Evolutionary conservation across 352 stramenopile species (phyloP), one percentile per base, ranked within the genome.

Genomic region (Phytopythium sindhum): DNA sequence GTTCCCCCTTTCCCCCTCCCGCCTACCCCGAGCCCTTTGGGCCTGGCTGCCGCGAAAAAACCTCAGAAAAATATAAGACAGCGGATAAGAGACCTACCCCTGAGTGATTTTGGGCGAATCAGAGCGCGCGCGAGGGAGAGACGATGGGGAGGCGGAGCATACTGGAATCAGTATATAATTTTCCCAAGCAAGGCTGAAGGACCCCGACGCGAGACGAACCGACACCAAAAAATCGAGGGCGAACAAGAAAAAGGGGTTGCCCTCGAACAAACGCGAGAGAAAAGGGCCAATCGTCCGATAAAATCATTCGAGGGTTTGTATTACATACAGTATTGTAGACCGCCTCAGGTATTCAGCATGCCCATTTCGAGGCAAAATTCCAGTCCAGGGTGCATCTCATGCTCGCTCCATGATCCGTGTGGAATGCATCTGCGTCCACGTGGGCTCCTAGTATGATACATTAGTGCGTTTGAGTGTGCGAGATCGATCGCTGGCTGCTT

Each of bases 221-320:
- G 42, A 50, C 42, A 50, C 42, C 42, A 52, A 52, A 52, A 52
- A 52, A 52, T 52, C 45, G 45, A 31, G 45, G 45, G 41, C 41
- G 39, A 45, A 39, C 33, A 39, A 39, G 33, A 10, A 45, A 45
- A n/a, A 45, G 39, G 39, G 12, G 39, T n/a, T n/a, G 17, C 15
- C 12, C 21, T 24, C 42, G 42, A 48, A 19, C 42, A 48, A 48
- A 7, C 15, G 42, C 42, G 42, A 50, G 42, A 50, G 6, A 52
- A 15, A 52, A 45, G 39, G 39, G 39, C 39, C 39, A 45, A 45
- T 39, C 33, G 33, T 39, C 33, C 3, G 33, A 39, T 10, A 39
- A 39, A 39, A 39, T 15, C 33, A 39, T 48, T 4, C 26, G 19
- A 21, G 42, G 2, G 23, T 26, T 50, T 50, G 42, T 50, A 28